A percentile compares a stretch with the other conserved stretches of the same genome.
These are phyloP conservation scores for Plenodomus biglobosus DNA, from an alignment of 2,329 filamentous ascomycete species.

Conservation along the genomic window DNA sequence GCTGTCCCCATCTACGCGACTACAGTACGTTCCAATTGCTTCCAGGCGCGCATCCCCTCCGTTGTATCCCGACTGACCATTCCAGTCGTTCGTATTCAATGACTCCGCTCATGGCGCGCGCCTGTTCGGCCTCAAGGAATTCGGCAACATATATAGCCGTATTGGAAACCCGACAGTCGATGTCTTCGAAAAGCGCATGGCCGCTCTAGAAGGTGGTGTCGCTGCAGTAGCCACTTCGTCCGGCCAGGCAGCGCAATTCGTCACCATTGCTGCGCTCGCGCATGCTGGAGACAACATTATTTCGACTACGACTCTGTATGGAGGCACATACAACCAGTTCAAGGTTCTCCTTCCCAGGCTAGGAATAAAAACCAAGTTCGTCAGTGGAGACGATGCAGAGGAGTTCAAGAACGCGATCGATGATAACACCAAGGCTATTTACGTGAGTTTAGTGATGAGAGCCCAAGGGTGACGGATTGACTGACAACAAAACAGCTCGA, in stretches of 20 bases:
- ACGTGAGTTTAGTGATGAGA: slow-evolving; percentile 52
- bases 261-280: slow-evolving; percentile 81
- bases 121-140: slow-evolving; percentile 94
- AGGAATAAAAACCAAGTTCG: slow-evolving; percentile 85
- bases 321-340: slow-evolving; percentile 96
- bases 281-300: slow-evolving; percentile 91
- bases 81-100: slow-evolving; percentile 85
- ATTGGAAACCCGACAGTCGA: slow-evolving; percentile 82
- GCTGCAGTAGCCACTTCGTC: slow-evolving; percentile 83
- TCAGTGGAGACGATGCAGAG: slow-evolving; percentile 75
- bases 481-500: slow-evolving; percentile 51
- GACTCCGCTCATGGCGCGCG: slow-evolving; percentile 93
- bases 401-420: slow-evolving; percentile 84
- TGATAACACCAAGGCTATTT: slow-evolving; percentile 89
- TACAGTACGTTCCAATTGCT: slow-evolving; percentile 55
- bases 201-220: slow-evolving; percentile 90
- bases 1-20: slow-evolving; percentile 96
- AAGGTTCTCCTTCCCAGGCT: slow-evolving; percentile 88
- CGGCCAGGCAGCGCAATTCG: slow-evolving; percentile 90
- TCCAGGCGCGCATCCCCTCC: not conserved
- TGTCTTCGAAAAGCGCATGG: slow-evolving; percentile 94
- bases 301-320: slow-evolving; percentile 82
- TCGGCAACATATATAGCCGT: slow-evolving; percentile 96
- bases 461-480: not conserved
- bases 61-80: slow-evolving; percentile 18